Conservation (phyloP, 2,329 filamentous ascomycete species). For the Berkeleyomyces basicola region DNA sequence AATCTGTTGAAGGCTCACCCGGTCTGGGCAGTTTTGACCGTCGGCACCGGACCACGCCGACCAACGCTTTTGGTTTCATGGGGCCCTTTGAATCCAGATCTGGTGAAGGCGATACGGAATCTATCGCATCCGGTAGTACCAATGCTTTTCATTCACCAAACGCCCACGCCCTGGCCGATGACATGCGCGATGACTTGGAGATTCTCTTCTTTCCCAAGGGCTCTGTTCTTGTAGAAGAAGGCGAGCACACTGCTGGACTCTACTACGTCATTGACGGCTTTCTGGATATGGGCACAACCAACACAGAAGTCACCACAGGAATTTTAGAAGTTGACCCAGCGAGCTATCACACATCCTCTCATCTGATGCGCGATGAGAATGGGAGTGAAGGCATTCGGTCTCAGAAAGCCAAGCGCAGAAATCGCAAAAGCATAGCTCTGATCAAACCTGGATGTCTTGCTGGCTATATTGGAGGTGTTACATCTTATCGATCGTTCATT, state of each 20-base stretch:
- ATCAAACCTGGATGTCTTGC: constrained; percentile 91
- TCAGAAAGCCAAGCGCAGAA: constrained; percentile 30
- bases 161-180: constrained; percentile 50
- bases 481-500: constrained; percentile 88
- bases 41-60: constrained; percentile 21
- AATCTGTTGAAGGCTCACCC: constrained; percentile 74
- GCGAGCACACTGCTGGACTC: constrained; percentile 85
- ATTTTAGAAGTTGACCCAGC: constrained; percentile 13
- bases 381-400: constrained; percentile 17
- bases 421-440: constrained; percentile 59
- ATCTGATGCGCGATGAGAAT: not conserved
- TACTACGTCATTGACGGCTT: constrained; percentile 99
- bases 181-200: constrained; percentile 82
- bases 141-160: constrained; percentile 45
- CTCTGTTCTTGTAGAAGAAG: constrained; percentile 87
- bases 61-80: constrained; percentile 78
- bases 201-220: constrained; percentile 96
- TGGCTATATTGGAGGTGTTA: constrained; percentile 86
- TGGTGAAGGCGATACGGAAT: constrained; percentile 72
- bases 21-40: constrained; percentile 35
- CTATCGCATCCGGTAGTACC: constrained; percentile 54
- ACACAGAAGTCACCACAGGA: constrained; percentile 5
- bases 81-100: constrained; percentile 59
- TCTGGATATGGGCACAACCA: constrained; percentile 49
- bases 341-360: constrained; percentile 4